Evolutionary conservation across 2,329 filamentous ascomycete species (phyloP), one percentile per base, ranked within the genome.

Genomic region (Sordariomycetes sp.): DNA sequence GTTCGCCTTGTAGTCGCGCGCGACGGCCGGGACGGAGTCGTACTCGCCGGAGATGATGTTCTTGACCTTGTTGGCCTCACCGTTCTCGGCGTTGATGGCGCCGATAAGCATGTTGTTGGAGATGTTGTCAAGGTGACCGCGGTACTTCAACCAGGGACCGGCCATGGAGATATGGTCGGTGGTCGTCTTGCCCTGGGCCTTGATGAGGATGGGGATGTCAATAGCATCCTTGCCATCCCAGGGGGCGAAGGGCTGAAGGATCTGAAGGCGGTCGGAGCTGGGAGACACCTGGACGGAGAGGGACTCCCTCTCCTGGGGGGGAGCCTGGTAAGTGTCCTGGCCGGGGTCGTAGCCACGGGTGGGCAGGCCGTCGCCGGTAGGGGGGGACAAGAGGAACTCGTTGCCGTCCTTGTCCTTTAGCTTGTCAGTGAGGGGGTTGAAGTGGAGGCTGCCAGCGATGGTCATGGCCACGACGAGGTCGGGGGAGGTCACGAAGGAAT

Each of bases 81-180:
- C 90, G 76, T 97, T 99, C 69, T 88, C 91, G 67, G 87, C 85
- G 77, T 96, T 99, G 77, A 90, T 89, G 68, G 94, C 94, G 77
- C 92, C 92, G 66, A 97, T 96, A 72, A 97, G 76, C 90, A 96
- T 95, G 83, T 97, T 97, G 85, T 97, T 96, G 70, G 91, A 96
- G 77, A 97, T 96, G 83, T 97, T 97, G 84, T 96, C 92, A 68
- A 97, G 81, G 72, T 97, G 92, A 62, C 92, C 92, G 82, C 92
- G 90, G 84, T 96, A 97, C 82, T 96, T 96, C 73, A 97, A 80
- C 91, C 91, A 96, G 61, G 91, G 90, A 64, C 91, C 90, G 64
- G 90, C 91, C 89, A 95, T 95, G 61, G 90, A 96, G 75, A 96
- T 96, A 78, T 96, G 90, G 70, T 96, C 91, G 62, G 91, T 96